Conservation (phyloP, 352 stramenopile genomes). For the Phytophthora cajani region DNA sequence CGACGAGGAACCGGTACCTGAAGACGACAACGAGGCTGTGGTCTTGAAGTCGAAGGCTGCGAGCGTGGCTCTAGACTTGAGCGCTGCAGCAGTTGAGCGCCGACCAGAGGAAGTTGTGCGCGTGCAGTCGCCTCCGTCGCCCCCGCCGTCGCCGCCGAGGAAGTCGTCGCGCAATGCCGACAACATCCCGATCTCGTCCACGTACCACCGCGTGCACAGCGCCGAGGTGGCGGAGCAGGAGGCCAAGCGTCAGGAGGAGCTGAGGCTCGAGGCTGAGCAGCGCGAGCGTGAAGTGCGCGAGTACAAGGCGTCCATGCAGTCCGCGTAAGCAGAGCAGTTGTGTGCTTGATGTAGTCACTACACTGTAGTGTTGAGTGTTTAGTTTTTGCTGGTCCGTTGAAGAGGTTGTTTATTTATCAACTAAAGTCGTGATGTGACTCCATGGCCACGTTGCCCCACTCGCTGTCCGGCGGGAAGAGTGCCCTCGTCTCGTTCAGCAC, state of each 20-base stretch:
- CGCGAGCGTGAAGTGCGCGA: constrained; percentile 64
- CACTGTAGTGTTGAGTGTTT: not conserved
- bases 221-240: constrained; percentile 61
- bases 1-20: constrained; percentile 29
- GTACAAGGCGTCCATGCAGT: constrained; percentile 59
- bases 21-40: constrained; percentile 12
- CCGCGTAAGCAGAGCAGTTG: constrained; percentile 1
- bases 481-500: constrained; percentile 1
- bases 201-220: constrained; percentile 77
- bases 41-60: not conserved
- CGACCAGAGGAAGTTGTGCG: constrained; percentile 8
- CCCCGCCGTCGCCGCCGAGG: constrained; percentile 7
- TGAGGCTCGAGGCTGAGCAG: constrained; percentile 54
- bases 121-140: constrained; percentile 10
- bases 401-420: constrained; percentile 23
- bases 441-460: not conserved
- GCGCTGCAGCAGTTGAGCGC: not conserved
- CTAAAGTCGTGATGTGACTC: not conserved
- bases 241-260: constrained; percentile 46
- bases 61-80: not conserved
- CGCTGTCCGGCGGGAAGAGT: not conserved
- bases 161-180: constrained; percentile 48
- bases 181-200: constrained; percentile 77
- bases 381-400: not conserved
- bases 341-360: not conserved